These are phyloP conservation scores for Hyaloscypha finlandica DNA, from an alignment of 495 filamentous ascomycete genomes.

Conservation along the genomic window DNA sequence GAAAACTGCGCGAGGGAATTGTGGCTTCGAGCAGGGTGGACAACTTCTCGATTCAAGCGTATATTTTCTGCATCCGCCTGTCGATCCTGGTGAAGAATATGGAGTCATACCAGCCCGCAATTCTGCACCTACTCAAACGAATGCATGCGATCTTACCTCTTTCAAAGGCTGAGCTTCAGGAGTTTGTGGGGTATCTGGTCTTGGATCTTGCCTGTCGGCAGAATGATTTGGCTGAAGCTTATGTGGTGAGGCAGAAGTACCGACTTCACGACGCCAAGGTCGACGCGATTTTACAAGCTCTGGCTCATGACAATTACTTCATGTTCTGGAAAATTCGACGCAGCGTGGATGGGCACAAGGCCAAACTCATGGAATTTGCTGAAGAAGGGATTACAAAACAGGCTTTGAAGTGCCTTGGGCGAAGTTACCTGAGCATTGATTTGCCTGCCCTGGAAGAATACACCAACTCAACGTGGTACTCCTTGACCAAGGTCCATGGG, in stretches of 20 bases:
- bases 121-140: slow-evolving; percentile 71
- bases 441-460: slow-evolving; percentile 62
- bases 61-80: slow-evolving; percentile 80
- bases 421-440: slow-evolving; percentile 75
- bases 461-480: slow-evolving; percentile 65
- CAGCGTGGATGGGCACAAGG: slow-evolving; percentile 74
- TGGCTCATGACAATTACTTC: slow-evolving; percentile 81
- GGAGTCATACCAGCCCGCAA: slow-evolving; percentile 87
- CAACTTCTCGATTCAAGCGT: slow-evolving; percentile 67
- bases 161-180: slow-evolving; percentile 66
- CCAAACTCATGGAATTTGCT: slow-evolving; percentile 76
- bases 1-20: slow-evolving; percentile 89
- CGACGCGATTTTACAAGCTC: slow-evolving; percentile 64
- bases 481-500: slow-evolving; percentile 61
- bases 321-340: slow-evolving; percentile 71
- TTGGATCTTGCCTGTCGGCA: slow-evolving; percentile 88
- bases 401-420: slow-evolving; percentile 80
- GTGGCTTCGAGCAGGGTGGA: slow-evolving; percentile 70
- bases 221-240: slow-evolving; percentile 72
- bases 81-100: slow-evolving; percentile 76
- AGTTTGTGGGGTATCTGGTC: slow-evolving; percentile 77
- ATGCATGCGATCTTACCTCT: slow-evolving; percentile 69
- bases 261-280: slow-evolving; percentile 61
- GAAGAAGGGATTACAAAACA: slow-evolving; percentile 68
- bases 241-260: slow-evolving; percentile 58